phyloP scores from a whole-genome alignment of 2,329 filamentous ascomycete genomes.

The Aurifilum marmelostoma region DNA sequence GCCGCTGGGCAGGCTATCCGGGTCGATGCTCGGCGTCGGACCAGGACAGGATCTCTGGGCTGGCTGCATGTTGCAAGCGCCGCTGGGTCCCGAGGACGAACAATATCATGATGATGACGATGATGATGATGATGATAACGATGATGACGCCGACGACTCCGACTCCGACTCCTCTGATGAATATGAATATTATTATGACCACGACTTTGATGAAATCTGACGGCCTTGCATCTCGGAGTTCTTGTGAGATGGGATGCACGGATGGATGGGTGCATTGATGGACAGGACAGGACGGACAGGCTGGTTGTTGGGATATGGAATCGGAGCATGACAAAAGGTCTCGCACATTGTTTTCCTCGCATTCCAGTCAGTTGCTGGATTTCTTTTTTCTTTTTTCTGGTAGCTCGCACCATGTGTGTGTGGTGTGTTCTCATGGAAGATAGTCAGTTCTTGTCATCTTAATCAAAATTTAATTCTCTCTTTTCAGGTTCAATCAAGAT shows the following conservation, averaged over 20 bases:
- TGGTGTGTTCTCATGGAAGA: background rate
- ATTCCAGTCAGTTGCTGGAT: background rate
- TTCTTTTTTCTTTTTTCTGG: background rate
- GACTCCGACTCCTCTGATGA: background rate
- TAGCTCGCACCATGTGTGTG: background rate
- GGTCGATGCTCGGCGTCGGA: background rate
- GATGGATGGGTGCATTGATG: background rate
- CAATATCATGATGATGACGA: background rate
- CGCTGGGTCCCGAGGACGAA: slow-evolving; percentile 4
- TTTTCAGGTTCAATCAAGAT: background rate
- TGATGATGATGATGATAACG: too few relatives aligned
- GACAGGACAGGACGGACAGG: background rate
- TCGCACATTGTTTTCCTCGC: background rate
- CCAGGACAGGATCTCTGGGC: slow-evolving; percentile 21
- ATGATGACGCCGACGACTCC: background rate
- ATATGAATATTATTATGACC: background rate
- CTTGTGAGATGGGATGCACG: background rate
- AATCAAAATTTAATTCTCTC: too few relatives aligned
- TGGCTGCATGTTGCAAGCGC: slow-evolving; percentile 12
- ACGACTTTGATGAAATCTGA: background rate
- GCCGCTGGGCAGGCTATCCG: slow-evolving; percentile 5
- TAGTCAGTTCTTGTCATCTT: background rate
- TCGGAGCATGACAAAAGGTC: background rate
- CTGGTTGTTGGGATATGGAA: background rate
- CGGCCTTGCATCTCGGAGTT: background rate